Evolutionary conservation across 148 eudicot genomes (phyloP).

Genomic region (Fagopyrum homotropicum): DNA sequence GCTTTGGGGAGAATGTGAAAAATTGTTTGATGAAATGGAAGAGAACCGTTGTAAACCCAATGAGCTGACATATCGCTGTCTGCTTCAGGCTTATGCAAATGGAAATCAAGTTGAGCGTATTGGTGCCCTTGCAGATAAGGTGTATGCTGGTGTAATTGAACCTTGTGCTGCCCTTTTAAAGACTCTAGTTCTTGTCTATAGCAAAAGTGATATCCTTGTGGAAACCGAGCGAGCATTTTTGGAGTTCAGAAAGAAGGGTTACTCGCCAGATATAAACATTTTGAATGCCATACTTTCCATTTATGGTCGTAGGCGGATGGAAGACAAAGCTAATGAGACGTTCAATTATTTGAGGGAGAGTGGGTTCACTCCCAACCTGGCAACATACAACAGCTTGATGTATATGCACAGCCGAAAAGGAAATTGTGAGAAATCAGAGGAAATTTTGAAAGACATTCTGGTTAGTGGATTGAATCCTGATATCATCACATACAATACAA

Average conservation of each 20-base stretch:
- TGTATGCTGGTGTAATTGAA: constrained; percentile 60
- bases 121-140: constrained; percentile 49
- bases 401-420: constrained; percentile 70
- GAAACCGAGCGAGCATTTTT: constrained; percentile 78
- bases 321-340: constrained; percentile 53
- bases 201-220: constrained; percentile 55
- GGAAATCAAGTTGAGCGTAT: constrained; percentile 62
- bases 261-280: constrained; percentile 54
- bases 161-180: constrained; percentile 51
- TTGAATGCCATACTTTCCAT: constrained; percentile 80
- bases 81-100: constrained; percentile 91
- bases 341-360: constrained; percentile 54
- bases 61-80: constrained; percentile 63
- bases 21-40: constrained; percentile 66
- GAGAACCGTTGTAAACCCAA: constrained; percentile 55
- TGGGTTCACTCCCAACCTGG: constrained; percentile 69
- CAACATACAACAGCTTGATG: constrained; percentile 82
- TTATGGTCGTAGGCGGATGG: constrained; percentile 76
- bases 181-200: constrained; percentile 74
- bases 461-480: constrained; percentile 67
- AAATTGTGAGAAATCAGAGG: constrained; percentile 57
- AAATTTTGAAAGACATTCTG: constrained; percentile 49
- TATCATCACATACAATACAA: constrained; percentile 77
- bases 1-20: constrained; percentile 86
- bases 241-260: constrained; percentile 56